Base-by-base conservation (phyloP, 306 rosid species). In the Canavalia ensiformis region DNA sequence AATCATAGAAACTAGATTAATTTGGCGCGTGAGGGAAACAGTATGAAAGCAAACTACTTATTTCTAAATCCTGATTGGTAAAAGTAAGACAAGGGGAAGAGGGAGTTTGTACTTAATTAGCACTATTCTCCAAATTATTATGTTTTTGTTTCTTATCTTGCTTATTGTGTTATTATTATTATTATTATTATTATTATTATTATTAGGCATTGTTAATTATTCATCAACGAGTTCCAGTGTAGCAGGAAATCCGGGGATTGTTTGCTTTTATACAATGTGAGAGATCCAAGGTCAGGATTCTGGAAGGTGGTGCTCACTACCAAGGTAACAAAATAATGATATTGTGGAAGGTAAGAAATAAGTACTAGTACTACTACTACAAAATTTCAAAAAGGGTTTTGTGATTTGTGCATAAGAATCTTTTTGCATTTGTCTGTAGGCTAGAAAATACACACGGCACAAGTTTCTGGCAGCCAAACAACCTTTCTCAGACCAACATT, bases 241-340 rank as follows among this genome's bases (percentile, higher is more conserved):
- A 78, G 72, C 83, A 72, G 55, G 37, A 85, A 72, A 81, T 65
- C 68, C 35, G 80, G 9, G 0, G 70, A 64, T 52, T 78, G 75
- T 74, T 74, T 67, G 58, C 44, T 71, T 63, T 52, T 7, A 77
- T 12, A 62, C 70, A 62, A 34, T 56, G 72, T 78, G 82, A 73
- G 74, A 58, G 82, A 86, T 86, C 82, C 86, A 74, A 86, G 78
- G 82, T 49, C 73, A 70, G 71, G 65, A 86, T 74, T 67, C 58
- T 82, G 88, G 86, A 79, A 86, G 67, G 59, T 77, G n/a, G 65
- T 65, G 74, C 60, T 66, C 70, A 77, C 64, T 66, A 49, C 56
- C 74, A 73, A 78, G 71, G 82, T 74, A 72, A 68, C 84, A 82
- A 72, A 78, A 73, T 82, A 47, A 68, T 82, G 65, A 58, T 73